A percentile compares a stretch with the other conserved stretches of the same genome.
phyloP scores from a whole-genome alignment of 106 monocot species.

The Ottelia alismoides region DNA sequence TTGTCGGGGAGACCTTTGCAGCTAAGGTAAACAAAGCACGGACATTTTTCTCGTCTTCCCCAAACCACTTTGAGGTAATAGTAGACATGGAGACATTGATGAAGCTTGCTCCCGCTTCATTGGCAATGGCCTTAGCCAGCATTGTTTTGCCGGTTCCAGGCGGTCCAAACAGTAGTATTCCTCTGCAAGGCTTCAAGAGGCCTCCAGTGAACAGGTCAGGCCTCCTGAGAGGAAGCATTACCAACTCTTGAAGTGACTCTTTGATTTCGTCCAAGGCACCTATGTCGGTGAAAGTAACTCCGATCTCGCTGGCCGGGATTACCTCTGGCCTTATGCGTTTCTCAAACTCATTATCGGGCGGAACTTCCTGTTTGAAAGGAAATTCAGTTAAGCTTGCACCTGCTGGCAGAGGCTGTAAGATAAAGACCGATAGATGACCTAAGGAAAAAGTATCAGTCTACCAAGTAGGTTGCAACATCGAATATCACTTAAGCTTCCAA shows the following conservation, averaged over 20 bases:
- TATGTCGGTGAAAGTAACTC: conserved; percentile 76
- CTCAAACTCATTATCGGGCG: conserved; percentile 76
- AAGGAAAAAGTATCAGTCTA: no score
- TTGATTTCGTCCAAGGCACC: conserved; percentile 77
- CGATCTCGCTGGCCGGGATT: conserved; percentile 73
- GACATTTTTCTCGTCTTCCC: conserved; percentile 83
- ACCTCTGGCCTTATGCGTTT: conserved; percentile 73
- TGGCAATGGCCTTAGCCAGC: conserved; percentile 83
- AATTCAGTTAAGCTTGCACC: not conserved
- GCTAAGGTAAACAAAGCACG: conserved; percentile 69
- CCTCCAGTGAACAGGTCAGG: conserved; percentile 87
- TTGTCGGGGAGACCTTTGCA: conserved; percentile 69
- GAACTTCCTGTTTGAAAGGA: conserved; percentile 29
- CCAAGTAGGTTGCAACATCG: no score
- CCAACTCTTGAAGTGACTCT: conserved; percentile 78
- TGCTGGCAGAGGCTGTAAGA: not conserved
- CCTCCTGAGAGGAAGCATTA: conserved; percentile 75
- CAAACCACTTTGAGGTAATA: conserved; percentile 89
- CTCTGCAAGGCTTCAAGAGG: conserved; percentile 74
- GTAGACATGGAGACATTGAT: conserved; percentile 85
- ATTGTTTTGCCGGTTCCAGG: conserved; percentile 87
- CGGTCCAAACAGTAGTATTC: conserved; percentile 77
- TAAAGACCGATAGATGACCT: no score
- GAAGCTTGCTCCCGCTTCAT: conserved; percentile 82
- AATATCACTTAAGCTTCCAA: no score